Base-by-base conservation (phyloP, 1,139 yeast genomes). In the Pichia sp. region DNA sequence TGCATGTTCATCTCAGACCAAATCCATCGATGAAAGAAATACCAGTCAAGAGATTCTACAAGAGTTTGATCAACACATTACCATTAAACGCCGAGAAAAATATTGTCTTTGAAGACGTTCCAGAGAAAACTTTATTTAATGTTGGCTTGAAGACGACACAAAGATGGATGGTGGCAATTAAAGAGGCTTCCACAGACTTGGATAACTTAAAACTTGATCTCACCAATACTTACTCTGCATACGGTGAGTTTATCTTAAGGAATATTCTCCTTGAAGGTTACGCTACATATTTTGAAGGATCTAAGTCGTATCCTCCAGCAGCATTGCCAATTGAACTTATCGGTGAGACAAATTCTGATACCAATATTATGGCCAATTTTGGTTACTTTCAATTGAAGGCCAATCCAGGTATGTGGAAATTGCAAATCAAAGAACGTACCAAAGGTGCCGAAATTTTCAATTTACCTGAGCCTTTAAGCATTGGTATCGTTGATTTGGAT, bases 321-420 rank as follows among this genome's bases (percentile, higher is more conserved):
- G 89, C 87, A 0, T 64, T 84, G 23, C 72, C 77, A 0, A 64
- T 87, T 15, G 76, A 77, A 40, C 66, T 71, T 11, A 45, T 63
- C 3, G 64, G 50, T 3, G 53, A 57, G 4, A 36, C 43, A 3
- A 54, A 36, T 13, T 72, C 76, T 0, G 90, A 86, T 61, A 86
- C 96, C 0, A 73, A 72, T 48, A 82, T 88, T 3, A 84, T 89
- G 92, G 78, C 87, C 0, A 81, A 84, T 53, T 70, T 82, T 53
- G 96, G 96, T 0, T 90, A 90, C 68, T 76, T 86, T 57, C 96
- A 90, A 68, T 71, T 90, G 49, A 80, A 80, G 58, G 82, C 85
- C 0, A 74, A 72, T 49, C 93, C 93, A 0, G 96, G 97, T 0
- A 54, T 75, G 2, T 87, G 88, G 85, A 67, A 71, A 1, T 65